phyloP scores from a whole-genome alignment of 371 early-diverging fungal genomes.

The Mucor irregularis region DNA sequence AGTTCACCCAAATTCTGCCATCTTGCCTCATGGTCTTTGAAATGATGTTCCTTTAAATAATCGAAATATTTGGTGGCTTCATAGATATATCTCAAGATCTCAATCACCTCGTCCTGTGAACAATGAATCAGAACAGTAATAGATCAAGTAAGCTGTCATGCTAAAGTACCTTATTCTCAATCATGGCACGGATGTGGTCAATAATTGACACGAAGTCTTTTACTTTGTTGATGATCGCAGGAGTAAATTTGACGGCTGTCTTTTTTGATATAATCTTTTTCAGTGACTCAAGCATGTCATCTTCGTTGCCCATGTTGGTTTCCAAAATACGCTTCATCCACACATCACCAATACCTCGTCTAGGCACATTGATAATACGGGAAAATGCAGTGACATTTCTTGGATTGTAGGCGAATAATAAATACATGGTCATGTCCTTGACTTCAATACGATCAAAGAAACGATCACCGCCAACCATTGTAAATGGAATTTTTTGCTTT shows the following conservation, averaged over 20 bases:
- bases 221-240: background rate
- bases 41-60: constrained; percentile 20
- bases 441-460: constrained; percentile 52
- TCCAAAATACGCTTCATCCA: constrained; percentile 24
- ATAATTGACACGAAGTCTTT: constrained; percentile 7
- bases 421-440: constrained; percentile 44
- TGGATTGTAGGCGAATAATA: constrained; percentile 49
- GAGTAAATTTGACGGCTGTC: background rate
- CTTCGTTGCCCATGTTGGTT: background rate
- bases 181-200: constrained; percentile 4
- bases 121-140: too few relatives aligned
- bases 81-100: constrained; percentile 25
- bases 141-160: too few relatives aligned
- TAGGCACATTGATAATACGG: constrained; percentile 49
- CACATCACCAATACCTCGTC: constrained; percentile 49
- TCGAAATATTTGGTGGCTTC: constrained; percentile 21
- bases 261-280: background rate
- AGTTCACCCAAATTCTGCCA: constrained; percentile 43
- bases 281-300: background rate
- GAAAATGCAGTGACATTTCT: constrained; percentile 44
- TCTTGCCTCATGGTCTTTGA: constrained; percentile 23
- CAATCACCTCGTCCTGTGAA: constrained; percentile 10
- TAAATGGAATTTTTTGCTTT: constrained; percentile 43
- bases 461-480: constrained; percentile 42
- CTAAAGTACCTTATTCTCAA: constrained; percentile 21